Base-by-base conservation (phyloP, 495 filamentous ascomycete species). In the Penicillium mononematosum region DNA sequence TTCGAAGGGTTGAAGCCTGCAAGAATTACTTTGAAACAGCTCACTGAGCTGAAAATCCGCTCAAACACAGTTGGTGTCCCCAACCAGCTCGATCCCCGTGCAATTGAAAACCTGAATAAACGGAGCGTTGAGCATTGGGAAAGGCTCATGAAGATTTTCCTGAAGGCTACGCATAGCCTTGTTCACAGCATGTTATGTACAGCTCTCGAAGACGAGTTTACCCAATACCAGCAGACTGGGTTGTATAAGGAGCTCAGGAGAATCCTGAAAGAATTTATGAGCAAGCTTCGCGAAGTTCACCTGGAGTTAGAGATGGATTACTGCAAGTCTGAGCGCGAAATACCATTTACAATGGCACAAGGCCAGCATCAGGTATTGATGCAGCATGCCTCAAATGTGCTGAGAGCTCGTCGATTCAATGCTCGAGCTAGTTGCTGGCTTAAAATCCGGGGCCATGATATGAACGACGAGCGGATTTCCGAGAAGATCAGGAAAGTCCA, bases 101-200 rank as follows among this genome's bases (percentile, higher is more conserved):
- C 77, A 0, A 74, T 74, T 5, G 74, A 79, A 17, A 65, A 55
- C 0, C 67, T 82, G 55, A 70, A 77, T 17, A 45, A 60, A n/a
- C 22, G 61, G 11, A 78, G 72, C 29, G 66, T 79, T 6, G 51
- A 58, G 2, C 73, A 78, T 20, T 82, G 79, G 79, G 39, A 62
- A 2, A 51, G 49, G 0, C 71, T 77, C 0, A 54, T 75, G 34
- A 29, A 60, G 1, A 47, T 51, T 0, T 80, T 78, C 31, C 53
- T 79, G 3, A 25, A 50, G 3, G 56, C 61, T 0, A 68, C 70
- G 1, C 58, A 73, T 42, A 43, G 49, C 1, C 58, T 74, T 1
- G 75, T 78, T 2, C 49, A 63, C 29, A 50, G 58, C 0, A 71
- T 68, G 50, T 45, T 82, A 2, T n/a, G 68, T 4, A 50, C 59